phyloP scores from a whole-genome alignment of 768 basidiomycete species.

The Xerocomellus chrysenteron region DNA sequence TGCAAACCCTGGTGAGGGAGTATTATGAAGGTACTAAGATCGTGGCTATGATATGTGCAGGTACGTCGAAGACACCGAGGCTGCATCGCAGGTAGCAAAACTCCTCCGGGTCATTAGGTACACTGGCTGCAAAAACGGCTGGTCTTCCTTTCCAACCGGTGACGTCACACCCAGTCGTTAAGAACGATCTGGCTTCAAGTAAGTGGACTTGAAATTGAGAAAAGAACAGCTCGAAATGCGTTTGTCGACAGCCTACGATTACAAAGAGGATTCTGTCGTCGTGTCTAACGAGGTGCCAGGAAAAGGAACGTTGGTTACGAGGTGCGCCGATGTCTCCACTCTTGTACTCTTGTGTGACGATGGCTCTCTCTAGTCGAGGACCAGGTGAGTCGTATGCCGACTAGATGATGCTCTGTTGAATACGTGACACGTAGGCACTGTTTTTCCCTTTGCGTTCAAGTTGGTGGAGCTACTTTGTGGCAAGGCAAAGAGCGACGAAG shows the following conservation, averaged over 20 bases:
- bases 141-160: constrained; percentile 60
- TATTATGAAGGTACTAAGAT: constrained; percentile 43
- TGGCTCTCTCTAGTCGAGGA: constrained; percentile 52
- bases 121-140: constrained; percentile 63
- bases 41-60: constrained; percentile 87
- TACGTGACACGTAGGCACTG: constrained; percentile 48
- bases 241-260: constrained; percentile 57
- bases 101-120: constrained; percentile 42
- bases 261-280: constrained; percentile 72
- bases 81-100: background rate
- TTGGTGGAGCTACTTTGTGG: constrained; percentile 73
- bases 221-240: background rate
- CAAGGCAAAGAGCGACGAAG: constrained; percentile 55
- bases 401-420: background rate
- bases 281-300: constrained; percentile 42
- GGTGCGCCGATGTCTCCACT: constrained; percentile 38
- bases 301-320: constrained; percentile 67
- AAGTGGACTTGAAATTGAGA: constrained; percentile 4
- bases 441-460: constrained; percentile 77
- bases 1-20: constrained; percentile 61
- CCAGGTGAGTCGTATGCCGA: constrained; percentile 47
- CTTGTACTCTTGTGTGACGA: constrained; percentile 1
- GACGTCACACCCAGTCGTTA: constrained; percentile 79
- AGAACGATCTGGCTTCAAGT: constrained; percentile 56
- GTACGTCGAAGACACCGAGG: constrained; percentile 35